Percentiles rank a stretch among this genome's conserved stretches.
Conservation (phyloP, 1,284 basidiomycete species). For the Tylopilus sp. region DNA sequence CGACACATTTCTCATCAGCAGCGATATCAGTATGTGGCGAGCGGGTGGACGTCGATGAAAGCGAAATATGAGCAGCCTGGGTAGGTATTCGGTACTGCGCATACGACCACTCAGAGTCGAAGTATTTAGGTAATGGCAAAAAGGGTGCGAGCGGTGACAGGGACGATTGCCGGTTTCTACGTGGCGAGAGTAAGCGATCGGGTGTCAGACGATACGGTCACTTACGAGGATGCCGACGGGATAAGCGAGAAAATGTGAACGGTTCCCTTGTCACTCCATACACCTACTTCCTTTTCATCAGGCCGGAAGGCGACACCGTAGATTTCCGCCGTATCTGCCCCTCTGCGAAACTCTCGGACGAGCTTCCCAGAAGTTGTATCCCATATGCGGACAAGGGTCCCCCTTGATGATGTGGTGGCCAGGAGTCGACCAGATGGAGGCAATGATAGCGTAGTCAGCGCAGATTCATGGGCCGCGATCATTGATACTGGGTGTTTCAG, state of each 20-base stretch:
- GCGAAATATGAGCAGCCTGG: constrained; percentile 82
- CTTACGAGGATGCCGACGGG: constrained; percentile 73
- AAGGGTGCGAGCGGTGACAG: constrained; percentile 82
- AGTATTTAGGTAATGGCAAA: constrained; percentile 90
- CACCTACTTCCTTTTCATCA: constrained; percentile 84
- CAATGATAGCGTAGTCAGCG: constrained; percentile 82
- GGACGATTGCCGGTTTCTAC: constrained; percentile 83
- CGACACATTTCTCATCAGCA: constrained; percentile 87
- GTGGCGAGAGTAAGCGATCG: constrained; percentile 20
- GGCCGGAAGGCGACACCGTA: constrained; percentile 88
- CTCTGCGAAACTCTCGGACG: constrained; percentile 86
- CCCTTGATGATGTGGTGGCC: constrained; percentile 87
- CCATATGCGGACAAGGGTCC: constrained; percentile 93
- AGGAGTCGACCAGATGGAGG: constrained; percentile 85
- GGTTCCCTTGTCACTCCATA: constrained; percentile 98
- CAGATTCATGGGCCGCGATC: constrained; percentile 87
- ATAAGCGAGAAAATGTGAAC: constrained; percentile 90
- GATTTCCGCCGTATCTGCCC: constrained; percentile 92
- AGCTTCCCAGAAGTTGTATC: constrained; percentile 82
- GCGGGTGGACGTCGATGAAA: constrained; percentile 70
- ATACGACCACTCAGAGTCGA: constrained; percentile 94
- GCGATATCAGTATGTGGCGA: constrained; percentile 70
- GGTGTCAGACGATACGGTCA: constrained; percentile 27
- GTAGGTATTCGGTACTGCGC: constrained; percentile 92
- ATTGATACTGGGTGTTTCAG: constrained; percentile 81